Evolutionary conservation across 345 rosid species (phyloP).

Genomic region (Arabidopsis thaliana): TAIR10.1 NC_003070.9:5221001-5221500

Average conservation of each 20-base stretch:
- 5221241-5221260: constrained; percentile 59
- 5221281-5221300: constrained; percentile 58
- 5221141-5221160: constrained; percentile 58
- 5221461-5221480: constrained; percentile 54
- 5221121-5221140: constrained; percentile 66
- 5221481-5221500: constrained; percentile 54
- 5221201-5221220: constrained; percentile 63
- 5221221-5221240: constrained; percentile 61
- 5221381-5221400: constrained; percentile 64
- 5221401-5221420: constrained; percentile 52
- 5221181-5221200: constrained; percentile 58
- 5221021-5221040: constrained; percentile 16
- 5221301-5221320: constrained; percentile 66
- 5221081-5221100: constrained; percentile 77
- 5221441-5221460: constrained; percentile 61
- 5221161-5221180: constrained; percentile 61
- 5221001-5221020: neutral
- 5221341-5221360: constrained; percentile 49
- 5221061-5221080: constrained; percentile 83
- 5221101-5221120: constrained; percentile 58
- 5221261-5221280: constrained; percentile 65
- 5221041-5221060: constrained; percentile 80
- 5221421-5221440: constrained; percentile 62
- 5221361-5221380: constrained; percentile 58
- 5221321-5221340: constrained; percentile 57